Percentiles rank a stretch among this genome's conserved stretches.
Conservation (phyloP, 768 basidiomycete species). For the Tephrocybe sp. region DNA sequence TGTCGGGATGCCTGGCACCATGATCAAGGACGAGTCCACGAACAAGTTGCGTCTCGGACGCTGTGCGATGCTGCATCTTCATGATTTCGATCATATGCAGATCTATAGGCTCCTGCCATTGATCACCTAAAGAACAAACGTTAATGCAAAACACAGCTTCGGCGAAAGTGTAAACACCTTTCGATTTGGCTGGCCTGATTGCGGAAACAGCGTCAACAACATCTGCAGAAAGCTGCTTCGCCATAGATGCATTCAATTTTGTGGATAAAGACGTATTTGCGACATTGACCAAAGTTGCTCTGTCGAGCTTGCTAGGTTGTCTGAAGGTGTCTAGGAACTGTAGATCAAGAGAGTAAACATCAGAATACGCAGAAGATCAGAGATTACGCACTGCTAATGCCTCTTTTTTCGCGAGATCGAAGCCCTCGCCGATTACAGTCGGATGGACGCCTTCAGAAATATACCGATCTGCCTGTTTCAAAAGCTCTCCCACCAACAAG, state of each 20-base stretch:
- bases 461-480: slow-evolving; percentile 98
- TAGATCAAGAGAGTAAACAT: slow-evolving; percentile 6
- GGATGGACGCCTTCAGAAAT: slow-evolving; percentile 98
- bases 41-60: slow-evolving; percentile 94
- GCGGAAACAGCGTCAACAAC: slow-evolving; percentile 94
- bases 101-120: slow-evolving; percentile 89
- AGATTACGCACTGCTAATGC: slow-evolving; percentile 67
- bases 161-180: slow-evolving; percentile 40
- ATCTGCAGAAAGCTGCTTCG: slow-evolving; percentile 85
- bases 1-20: slow-evolving; percentile 96
- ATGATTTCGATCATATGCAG: slow-evolving; percentile 99
- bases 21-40: slow-evolving; percentile 97
- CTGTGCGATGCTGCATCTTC: slow-evolving; percentile 99
- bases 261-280: slow-evolving; percentile 95
- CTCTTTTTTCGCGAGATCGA: slow-evolving; percentile 97
- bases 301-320: slow-evolving; percentile 72
- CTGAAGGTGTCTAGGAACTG: slow-evolving; percentile 95
- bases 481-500: slow-evolving; percentile 88
- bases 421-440: slow-evolving; percentile 91
- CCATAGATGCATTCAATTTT: slow-evolving; percentile 79
- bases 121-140: slow-evolving; percentile 47
- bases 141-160: slow-evolving; percentile 6
- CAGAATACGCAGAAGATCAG: slow-evolving; percentile 1
- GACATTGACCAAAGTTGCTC: slow-evolving; percentile 88
- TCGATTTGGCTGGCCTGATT: slow-evolving; percentile 69